Evolutionary conservation across 257 asterid genomes (phyloP), one percentile per base, ranked within the genome.

Genomic region (Solanum habrochaites): DNA sequence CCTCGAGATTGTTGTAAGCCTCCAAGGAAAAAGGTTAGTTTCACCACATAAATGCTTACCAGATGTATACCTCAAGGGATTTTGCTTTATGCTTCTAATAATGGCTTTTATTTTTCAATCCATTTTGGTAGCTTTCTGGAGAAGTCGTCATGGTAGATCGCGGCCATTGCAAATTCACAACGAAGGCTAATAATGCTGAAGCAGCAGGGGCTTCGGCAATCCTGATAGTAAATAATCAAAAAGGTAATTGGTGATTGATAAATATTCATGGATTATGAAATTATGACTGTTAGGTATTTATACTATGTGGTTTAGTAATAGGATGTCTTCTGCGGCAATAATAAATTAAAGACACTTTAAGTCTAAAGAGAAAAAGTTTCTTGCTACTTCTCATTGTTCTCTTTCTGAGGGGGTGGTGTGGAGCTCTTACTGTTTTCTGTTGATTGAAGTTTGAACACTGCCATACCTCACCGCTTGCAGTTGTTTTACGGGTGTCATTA

Each of bases 191-290:
- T 88, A 89, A 90, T 91, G 91, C 98, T 31, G 98, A 96, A 91
- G 97, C 95, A 69, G 98, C 99, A 52, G 98, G 98, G 88, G 99
- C 99, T 90, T 94, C 98, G 56, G 96, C 98, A 43, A 91, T 95
- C 83, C 98, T 96, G 86, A 95, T 96, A 77, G 88, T 96, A 90
- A 96, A 96, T 90, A 93, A 93, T 89, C 92, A 94, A 94, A 95
- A 88, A 95, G 99, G 99, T 96, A 88, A 83, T 31, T 80, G 85
- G 43, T 80, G 67, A 29, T 29, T 80, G 29, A 29, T 80, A 12
- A 80, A 80, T 47, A 23, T 75, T 2, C 83, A 42, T 1, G 2
- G 60, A 39, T 5, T 74, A 12, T 40, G 4, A 74, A 40, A 6
- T 74, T 74, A 6, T 75, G 23, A 13, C 18, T 23, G 2, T 75